phyloP scores from a whole-genome alignment of 2,329 filamentous ascomycete genomes.

The Pseudocercospora vitis region DNA sequence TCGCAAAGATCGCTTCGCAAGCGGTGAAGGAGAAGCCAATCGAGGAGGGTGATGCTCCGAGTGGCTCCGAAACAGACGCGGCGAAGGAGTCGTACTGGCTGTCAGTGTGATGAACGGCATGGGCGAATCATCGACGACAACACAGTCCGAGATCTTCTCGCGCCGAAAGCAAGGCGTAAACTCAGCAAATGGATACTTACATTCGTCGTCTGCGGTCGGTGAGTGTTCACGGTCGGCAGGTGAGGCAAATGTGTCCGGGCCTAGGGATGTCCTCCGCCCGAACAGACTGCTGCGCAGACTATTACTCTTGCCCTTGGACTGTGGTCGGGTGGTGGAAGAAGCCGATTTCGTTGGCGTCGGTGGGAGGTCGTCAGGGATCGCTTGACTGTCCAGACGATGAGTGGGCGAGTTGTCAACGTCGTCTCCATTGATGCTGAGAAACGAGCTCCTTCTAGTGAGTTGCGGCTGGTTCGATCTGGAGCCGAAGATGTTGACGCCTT shows the following conservation, averaged over 20 bases:
- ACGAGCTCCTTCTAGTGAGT: constrained; percentile 63
- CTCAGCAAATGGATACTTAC: constrained; percentile 41
- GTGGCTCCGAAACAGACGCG: constrained; percentile 42
- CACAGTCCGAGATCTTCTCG: constrained; percentile 26
- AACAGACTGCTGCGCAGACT: constrained; percentile 54
- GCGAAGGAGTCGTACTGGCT: constrained; percentile 36
- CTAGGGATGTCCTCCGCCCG: constrained; percentile 48
- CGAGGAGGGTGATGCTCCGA: constrained; percentile 41
- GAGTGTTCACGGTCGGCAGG: constrained; percentile 37
- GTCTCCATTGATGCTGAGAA: constrained; percentile 72
- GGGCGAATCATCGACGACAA: constrained; percentile 29
- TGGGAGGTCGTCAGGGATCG: constrained; percentile 72
- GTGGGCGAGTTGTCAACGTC: constrained; percentile 64
- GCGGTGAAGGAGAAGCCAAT: constrained; percentile 42
- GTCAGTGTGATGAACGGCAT: constrained; percentile 40
- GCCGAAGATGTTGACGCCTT: constrained; percentile 63
- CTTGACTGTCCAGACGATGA: constrained; percentile 56
- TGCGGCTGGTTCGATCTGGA: constrained; percentile 52
- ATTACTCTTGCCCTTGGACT: constrained; percentile 53
- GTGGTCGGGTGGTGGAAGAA: constrained; percentile 46
- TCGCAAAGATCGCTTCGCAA: constrained; percentile 40
- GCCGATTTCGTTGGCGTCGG: constrained; percentile 86
- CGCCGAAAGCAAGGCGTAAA: constrained; percentile 29
- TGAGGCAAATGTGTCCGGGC: constrained; percentile 49
- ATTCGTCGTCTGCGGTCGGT: constrained; percentile 31